These are phyloP conservation scores for Nakazawaea siamensis DNA, from an alignment of 805 yeast genomes.

Conservation along the genomic window DNA sequence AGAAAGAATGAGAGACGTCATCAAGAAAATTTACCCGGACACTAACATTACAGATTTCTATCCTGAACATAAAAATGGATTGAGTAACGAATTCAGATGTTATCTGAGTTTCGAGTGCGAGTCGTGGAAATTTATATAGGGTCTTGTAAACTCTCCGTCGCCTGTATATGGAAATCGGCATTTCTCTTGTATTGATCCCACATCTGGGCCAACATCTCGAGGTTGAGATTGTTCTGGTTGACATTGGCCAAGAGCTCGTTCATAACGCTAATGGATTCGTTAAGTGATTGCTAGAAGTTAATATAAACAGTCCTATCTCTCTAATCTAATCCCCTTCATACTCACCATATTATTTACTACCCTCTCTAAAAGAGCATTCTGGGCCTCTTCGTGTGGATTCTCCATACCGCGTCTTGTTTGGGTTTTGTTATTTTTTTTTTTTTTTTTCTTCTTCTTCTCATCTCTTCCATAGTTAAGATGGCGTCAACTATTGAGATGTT, in stretches of 20 bases:
- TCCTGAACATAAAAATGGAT: constrained; percentile 80
- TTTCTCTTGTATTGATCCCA: constrained; percentile 72
- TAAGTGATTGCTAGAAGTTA: constrained; percentile 48
- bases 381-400: constrained; percentile 81
- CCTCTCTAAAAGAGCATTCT: constrained; percentile 64
- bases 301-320: neutral
- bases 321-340: constrained; percentile 11
- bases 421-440: neutral
- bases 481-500: too few relatives aligned
- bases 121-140: constrained; percentile 50
- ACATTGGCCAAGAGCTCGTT: constrained; percentile 55
- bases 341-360: constrained; percentile 71
- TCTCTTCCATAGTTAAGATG: neutral
- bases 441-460: neutral
- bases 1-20: constrained; percentile 71
- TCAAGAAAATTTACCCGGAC: constrained; percentile 55
- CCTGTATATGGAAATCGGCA: constrained; percentile 59
- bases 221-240: constrained; percentile 57
- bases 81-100: constrained; percentile 83
- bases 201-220: constrained; percentile 66
- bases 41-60: constrained; percentile 53
- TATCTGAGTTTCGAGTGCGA: constrained; percentile 70
- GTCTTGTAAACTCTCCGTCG: constrained; percentile 55
- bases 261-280: constrained; percentile 58
- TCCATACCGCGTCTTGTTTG: constrained; percentile 40